Evolutionary conservation across 2,329 filamentous ascomycete genomes (phyloP), one percentile per base, ranked within the genome.

Genomic region (Phialophora chinensis): DNA sequence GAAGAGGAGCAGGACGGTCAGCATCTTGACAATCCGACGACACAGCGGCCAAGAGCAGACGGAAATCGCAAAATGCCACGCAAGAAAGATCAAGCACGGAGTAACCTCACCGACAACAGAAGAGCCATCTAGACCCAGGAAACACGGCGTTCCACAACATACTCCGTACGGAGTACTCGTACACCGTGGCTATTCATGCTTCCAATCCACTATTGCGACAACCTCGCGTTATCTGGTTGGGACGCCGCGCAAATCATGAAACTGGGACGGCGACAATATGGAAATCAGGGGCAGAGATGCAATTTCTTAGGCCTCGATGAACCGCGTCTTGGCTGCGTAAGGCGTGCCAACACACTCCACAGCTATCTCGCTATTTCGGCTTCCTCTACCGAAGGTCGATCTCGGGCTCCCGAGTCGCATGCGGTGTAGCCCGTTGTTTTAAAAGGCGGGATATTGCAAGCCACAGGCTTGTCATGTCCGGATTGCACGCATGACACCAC

Each of bases 331-430:
- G 23, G 49, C 49, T 23, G 49, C n/a, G 20, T 52, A 11, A 52
- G 49, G 49, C 49, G 49, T 52, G 49, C 49, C 49, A 27, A 52
- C 20, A 29, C 38, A n/a, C 38, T n/a, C 49, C 49, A 27, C 38
- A n/a, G 38, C 8, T n/a, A n/a, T 42, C 35, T 2, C 35, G 38
- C 38, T 20, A n/a, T 8, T 44, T n/a, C 38, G 17, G 38, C 38
- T n/a, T 44, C 5, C 17, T 17, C 17, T n/a, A 8, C 38, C 38
- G 38, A 44, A n/a, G 14, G 17, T n/a, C 14, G 38, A 44, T n/a
- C 38, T 17, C 17, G 14, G 6, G 7, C 31, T 31, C 31, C 7
- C 5, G 5, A 1, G 38, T 44, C 1, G 38, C 38, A n/a, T n/a
- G 38, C 17, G 8, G 4, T 42, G 14, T 42, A 4, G 11, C 5